Percentiles rank a stretch among this genome's conserved stretches.
phyloP scores from a whole-genome alignment of 306 rosid species.

The Nissolia schottii region DNA sequence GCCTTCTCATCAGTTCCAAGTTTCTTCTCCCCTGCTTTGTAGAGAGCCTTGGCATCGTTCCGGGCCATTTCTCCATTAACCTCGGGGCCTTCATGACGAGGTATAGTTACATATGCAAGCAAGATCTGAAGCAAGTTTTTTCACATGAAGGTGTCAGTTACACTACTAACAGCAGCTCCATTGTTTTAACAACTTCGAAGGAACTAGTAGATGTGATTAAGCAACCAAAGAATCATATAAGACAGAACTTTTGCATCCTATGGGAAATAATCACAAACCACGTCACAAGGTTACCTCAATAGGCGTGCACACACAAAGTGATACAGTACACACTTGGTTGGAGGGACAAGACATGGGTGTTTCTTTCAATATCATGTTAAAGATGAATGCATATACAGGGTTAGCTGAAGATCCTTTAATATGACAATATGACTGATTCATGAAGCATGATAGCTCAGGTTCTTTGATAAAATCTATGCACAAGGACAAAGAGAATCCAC shows the following conservation, averaged over 20 bases:
- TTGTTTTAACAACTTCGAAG: not conserved
- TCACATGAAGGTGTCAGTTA: not conserved
- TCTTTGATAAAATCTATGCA: not conserved
- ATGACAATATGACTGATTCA: conserved; percentile 43
- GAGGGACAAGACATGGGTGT: conserved; percentile 31
- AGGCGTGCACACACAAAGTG: not conserved
- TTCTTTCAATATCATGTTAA: conserved; percentile 33
- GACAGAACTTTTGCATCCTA: not conserved
- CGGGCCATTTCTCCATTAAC: conserved; percentile 39
- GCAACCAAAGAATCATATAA: not conserved
- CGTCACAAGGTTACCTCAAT: not conserved
- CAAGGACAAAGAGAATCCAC: conserved; percentile 23
- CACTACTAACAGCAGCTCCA: not conserved
- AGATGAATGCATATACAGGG: conserved; percentile 26
- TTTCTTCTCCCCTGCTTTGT: conserved; percentile 42
- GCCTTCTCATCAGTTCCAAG: conserved; percentile 45
- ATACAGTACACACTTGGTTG: not conserved
- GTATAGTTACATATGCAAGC: conserved; percentile 46
- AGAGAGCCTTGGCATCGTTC: conserved; percentile 42
- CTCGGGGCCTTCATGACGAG: conserved; percentile 62
- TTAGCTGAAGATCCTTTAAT: conserved; percentile 8
- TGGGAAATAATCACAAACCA: not conserved
- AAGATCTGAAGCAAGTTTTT: conserved; percentile 39
- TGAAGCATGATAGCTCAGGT: conserved; percentile 41
- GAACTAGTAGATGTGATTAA: not conserved